Evolutionary conservation across 805 yeast genomes (phyloP).

Genomic region (Metschnikowia similis): DNA sequence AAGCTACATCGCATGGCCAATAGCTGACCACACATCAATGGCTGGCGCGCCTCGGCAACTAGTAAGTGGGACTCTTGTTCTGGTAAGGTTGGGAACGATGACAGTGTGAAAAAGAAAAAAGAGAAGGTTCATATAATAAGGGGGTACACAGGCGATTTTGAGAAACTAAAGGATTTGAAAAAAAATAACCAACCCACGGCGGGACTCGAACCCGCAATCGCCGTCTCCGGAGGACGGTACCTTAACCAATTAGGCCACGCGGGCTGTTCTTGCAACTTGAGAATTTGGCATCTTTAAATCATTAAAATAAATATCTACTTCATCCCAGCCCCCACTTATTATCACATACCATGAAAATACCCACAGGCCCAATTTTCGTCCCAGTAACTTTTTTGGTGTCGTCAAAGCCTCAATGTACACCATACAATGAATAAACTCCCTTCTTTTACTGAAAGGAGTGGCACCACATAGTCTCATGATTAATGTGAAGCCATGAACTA

Average conservation of each 20-base stretch:
- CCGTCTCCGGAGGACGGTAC: conserved; percentile 68
- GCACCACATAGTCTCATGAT: too few relatives aligned
- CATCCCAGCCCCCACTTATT: too few relatives aligned
- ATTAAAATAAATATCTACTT: too few relatives aligned
- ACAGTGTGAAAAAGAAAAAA: neutral
- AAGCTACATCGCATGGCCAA: neutral
- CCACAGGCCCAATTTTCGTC: too few relatives aligned
- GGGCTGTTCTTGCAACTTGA: conserved; percentile 31
- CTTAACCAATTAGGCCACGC: conserved; percentile 74
- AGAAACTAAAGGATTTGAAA: conserved; percentile 2
- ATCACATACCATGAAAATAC: too few relatives aligned
- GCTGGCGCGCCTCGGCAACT: too few relatives aligned
- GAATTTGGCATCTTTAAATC: neutral
- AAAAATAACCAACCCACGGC: conserved; percentile 51
- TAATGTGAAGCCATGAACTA: too few relatives aligned
- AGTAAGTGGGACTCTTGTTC: too few relatives aligned
- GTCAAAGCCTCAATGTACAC: too few relatives aligned
- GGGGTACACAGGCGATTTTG: neutral
- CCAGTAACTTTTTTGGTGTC: too few relatives aligned
- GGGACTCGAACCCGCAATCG: conserved; percentile 80
- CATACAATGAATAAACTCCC: too few relatives aligned
- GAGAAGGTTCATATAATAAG: neutral
- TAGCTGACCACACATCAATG: neutral
- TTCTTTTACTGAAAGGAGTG: too few relatives aligned
- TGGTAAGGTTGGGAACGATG: neutral